Evolutionary conservation across 192 early-diverging fungal species (phyloP).

Genomic region (Backusella morwellensis): DNA sequence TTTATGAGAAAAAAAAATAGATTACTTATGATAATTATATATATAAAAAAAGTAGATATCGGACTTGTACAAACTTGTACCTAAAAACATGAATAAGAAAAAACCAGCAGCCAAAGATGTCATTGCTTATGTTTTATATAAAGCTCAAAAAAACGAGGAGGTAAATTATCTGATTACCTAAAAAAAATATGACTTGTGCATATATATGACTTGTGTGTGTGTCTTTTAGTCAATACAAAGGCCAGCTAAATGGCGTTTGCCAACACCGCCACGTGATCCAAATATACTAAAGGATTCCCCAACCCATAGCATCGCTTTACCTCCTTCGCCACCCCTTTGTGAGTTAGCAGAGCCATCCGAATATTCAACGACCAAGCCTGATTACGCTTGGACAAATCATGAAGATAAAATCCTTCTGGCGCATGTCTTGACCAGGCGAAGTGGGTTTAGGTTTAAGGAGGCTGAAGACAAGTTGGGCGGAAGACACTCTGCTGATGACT

Average conservation of each 20-base stretch:
- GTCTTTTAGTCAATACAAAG: background rate
- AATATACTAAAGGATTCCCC: background rate
- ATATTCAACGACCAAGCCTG: background rate
- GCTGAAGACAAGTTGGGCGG: background rate
- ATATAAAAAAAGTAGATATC: background rate
- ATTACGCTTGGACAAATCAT: constrained; percentile 3
- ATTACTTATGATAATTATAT: background rate
- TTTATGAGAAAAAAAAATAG: background rate
- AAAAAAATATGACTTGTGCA: background rate
- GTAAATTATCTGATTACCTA: background rate
- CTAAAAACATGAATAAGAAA: background rate
- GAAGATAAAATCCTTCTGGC: constrained; percentile 13
- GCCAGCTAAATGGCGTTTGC: constrained; percentile 12
- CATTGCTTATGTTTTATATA: constrained; percentile 7
- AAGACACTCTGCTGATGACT: background rate
- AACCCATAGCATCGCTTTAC: background rate
- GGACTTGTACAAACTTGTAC: background rate
- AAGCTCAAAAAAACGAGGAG: constrained; percentile 4
- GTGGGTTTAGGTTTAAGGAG: constrained; percentile 9
- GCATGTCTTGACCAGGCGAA: constrained; percentile 4
- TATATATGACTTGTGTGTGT: background rate
- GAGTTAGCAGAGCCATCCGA: background rate
- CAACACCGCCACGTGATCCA: constrained; percentile 18
- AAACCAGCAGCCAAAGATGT: constrained; percentile 7
- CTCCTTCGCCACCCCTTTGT: constrained; percentile 7